phyloP scores from a whole-genome alignment of 768 basidiomycete genomes.

The Suillus paluster region DNA sequence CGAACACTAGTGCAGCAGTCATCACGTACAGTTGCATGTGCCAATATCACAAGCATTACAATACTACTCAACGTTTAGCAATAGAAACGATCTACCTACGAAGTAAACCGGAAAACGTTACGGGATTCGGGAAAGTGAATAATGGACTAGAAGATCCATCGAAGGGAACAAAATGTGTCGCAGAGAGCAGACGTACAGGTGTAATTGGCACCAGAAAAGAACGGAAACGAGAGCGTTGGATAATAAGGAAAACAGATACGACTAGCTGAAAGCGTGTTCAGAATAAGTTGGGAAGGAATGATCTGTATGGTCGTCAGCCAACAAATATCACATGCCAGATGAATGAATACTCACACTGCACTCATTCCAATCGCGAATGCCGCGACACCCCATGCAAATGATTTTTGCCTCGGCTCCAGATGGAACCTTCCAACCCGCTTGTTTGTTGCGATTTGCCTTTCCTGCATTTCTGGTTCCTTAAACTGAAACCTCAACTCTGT shows the following conservation, averaged over 20 bases:
- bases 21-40: background rate
- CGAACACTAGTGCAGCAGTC: too few relatives aligned
- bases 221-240: slow-evolving; percentile 14
- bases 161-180: slow-evolving; percentile 18
- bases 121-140: slow-evolving; percentile 6
- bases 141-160: background rate
- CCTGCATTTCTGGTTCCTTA: slow-evolving; percentile 67
- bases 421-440: slow-evolving; percentile 59
- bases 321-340: slow-evolving; percentile 6
- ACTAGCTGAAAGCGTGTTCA: slow-evolving; percentile 33
- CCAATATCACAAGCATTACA: slow-evolving; percentile 1
- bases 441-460: slow-evolving; percentile 65
- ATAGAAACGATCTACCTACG: slow-evolving; percentile 9
- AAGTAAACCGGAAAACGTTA: background rate
- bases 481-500: slow-evolving; percentile 61
- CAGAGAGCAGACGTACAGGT: slow-evolving; percentile 22
- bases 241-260: slow-evolving; percentile 18
- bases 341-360: slow-evolving; percentile 66
- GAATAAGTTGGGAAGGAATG: slow-evolving; percentile 67
- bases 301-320: slow-evolving; percentile 35
- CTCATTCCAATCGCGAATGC: slow-evolving; percentile 85
- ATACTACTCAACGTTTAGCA: slow-evolving; percentile 10
- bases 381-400: slow-evolving; percentile 81
- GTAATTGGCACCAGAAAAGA: slow-evolving; percentile 25
- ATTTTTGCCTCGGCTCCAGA: slow-evolving; percentile 70